These are phyloP conservation scores for Coemansia sp. DNA, from an alignment of 192 early-diverging fungal species.

Conservation along the genomic window DNA sequence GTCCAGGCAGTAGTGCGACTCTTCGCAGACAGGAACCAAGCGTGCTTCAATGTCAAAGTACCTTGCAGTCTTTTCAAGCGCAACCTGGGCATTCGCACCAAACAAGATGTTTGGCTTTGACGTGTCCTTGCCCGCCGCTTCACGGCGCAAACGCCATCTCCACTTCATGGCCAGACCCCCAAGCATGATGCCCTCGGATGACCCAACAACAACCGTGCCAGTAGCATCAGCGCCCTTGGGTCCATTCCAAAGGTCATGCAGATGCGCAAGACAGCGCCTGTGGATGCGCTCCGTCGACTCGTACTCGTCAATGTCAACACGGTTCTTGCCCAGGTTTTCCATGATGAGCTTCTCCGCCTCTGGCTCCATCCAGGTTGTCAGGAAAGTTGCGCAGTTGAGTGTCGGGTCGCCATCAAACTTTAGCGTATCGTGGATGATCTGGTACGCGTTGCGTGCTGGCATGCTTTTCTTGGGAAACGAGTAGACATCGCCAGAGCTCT, in stretches of 20 bases:
- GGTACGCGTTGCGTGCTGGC: constrained; percentile 63
- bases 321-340: constrained; percentile 77
- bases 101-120: constrained; percentile 79
- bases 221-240: constrained; percentile 52
- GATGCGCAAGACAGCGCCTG: constrained; percentile 65
- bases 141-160: constrained; percentile 65
- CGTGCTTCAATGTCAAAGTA: constrained; percentile 81
- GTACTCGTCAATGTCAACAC: constrained; percentile 72
- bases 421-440: constrained; percentile 73
- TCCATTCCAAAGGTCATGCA: constrained; percentile 70
- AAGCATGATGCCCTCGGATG: constrained; percentile 78
- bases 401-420: constrained; percentile 77
- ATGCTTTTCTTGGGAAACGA: constrained; percentile 37
- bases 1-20: constrained; percentile 59
- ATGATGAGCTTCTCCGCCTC: constrained; percentile 78
- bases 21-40: constrained; percentile 60
- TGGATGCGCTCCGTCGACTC: constrained; percentile 67
- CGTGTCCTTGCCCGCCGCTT: constrained; percentile 62
- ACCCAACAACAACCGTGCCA: constrained; percentile 75
- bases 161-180: constrained; percentile 77
- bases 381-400: constrained; percentile 77
- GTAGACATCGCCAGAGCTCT: constrained; percentile 30
- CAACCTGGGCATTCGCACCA: constrained; percentile 75
- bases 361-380: constrained; percentile 81
- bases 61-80: constrained; percentile 67